Percentiles rank a stretch among this genome's conserved stretches.
These are phyloP conservation scores for Syncephalastrum sp. DNA, from an alignment of 371 early-diverging fungal species.

Conservation along the genomic window DNA sequence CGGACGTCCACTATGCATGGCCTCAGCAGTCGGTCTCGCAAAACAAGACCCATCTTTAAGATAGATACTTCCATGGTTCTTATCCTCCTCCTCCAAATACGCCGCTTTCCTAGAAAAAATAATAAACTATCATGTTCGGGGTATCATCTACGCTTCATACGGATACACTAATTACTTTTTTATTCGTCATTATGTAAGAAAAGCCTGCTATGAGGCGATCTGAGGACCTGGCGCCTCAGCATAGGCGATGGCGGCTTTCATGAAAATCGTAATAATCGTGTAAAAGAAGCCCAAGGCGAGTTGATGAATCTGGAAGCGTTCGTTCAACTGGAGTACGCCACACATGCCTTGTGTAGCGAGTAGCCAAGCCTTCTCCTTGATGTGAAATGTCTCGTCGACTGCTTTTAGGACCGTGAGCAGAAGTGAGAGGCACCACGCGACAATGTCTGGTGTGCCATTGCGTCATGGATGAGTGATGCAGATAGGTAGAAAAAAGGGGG, in stretches of 20 bases:
- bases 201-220: too few species aligned
- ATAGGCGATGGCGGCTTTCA: slow-evolving; percentile 63
- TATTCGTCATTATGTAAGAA: too few species aligned
- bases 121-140: too few species aligned
- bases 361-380: slow-evolving; percentile 55
- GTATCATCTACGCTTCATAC: too few species aligned
- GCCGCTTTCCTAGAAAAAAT: too few species aligned
- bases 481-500: neutral
- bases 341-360: slow-evolving; percentile 44
- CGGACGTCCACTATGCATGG: slow-evolving; percentile 35
- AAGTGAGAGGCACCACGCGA: slow-evolving; percentile 40
- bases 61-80: neutral
- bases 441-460: slow-evolving; percentile 28
- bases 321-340: slow-evolving; percentile 55
- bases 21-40: slow-evolving; percentile 30
- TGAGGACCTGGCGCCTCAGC: slow-evolving; percentile 49
- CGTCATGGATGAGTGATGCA: neutral
- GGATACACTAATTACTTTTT: too few species aligned
- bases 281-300: slow-evolving; percentile 51
- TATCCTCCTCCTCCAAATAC: slow-evolving; percentile 6
- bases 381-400: slow-evolving; percentile 51
- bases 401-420: slow-evolving; percentile 37
- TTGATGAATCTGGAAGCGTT: slow-evolving; percentile 60
- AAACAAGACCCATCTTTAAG: slow-evolving; percentile 7
- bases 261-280: slow-evolving; percentile 49